These are phyloP conservation scores for Drechslera avenae DNA, from an alignment of 2,329 filamentous ascomycete genomes.

Conservation along the genomic window DNA sequence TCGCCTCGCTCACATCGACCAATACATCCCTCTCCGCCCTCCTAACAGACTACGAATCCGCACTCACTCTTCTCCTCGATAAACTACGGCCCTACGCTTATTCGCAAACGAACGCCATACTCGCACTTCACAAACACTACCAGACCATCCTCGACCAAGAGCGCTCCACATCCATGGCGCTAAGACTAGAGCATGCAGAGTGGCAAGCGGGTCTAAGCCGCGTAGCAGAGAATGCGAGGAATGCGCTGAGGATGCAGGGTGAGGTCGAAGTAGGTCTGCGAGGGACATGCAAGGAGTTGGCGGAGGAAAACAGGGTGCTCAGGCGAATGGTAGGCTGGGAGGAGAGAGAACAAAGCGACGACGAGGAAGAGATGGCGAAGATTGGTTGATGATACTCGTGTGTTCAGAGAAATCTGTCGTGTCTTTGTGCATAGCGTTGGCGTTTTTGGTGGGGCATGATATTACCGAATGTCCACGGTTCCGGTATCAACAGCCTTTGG, in stretches of 20 bases:
- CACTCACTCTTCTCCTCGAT: slow-evolving; percentile 46
- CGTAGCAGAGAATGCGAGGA: slow-evolving; percentile 51
- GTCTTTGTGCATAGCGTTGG: slow-evolving; percentile 29
- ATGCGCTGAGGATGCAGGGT: slow-evolving; percentile 47
- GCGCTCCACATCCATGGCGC: slow-evolving; percentile 52
- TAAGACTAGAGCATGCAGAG: slow-evolving; percentile 55
- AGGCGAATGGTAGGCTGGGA: slow-evolving; percentile 55
- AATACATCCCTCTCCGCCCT: slow-evolving; percentile 37
- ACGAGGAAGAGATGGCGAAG: slow-evolving; percentile 39
- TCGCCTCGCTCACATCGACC: slow-evolving; percentile 32
- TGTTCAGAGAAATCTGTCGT: neutral
- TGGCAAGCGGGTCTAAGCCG: slow-evolving; percentile 55
- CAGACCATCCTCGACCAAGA: slow-evolving; percentile 51
- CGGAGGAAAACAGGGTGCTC: slow-evolving; percentile 56
- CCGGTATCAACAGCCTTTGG: too few species aligned
- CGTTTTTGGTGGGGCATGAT: slow-evolving; percentile 19
- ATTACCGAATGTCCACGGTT: slow-evolving; percentile 1
- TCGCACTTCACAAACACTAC: slow-evolving; percentile 56
- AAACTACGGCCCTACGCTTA: slow-evolving; percentile 43
- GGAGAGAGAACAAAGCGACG: slow-evolving; percentile 48
- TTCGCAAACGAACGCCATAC: slow-evolving; percentile 51
- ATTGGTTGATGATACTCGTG: neutral
- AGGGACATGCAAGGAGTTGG: slow-evolving; percentile 50
- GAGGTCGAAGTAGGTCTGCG: slow-evolving; percentile 47
- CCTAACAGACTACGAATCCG: slow-evolving; percentile 51